Evolutionary conservation across 495 filamentous ascomycete species (phyloP).

Genomic region (Lindgomyces ingoldianus): DNA sequence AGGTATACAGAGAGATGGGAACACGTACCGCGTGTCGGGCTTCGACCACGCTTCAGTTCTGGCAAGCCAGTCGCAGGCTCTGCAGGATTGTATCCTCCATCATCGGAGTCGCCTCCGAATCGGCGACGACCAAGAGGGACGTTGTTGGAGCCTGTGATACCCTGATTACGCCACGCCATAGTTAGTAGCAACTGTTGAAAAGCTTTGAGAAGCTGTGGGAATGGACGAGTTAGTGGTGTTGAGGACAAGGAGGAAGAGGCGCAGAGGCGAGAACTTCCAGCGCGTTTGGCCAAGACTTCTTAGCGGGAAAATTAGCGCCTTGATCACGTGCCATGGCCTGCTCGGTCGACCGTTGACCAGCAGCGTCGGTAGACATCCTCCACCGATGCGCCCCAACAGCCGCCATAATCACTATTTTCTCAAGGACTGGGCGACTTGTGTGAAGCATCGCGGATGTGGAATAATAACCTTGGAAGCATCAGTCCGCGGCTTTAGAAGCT

Average conservation of each 20-base stretch:
- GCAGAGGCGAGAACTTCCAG: background rate
- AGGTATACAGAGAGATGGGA: background rate
- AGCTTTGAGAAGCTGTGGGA: background rate
- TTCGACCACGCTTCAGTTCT: slow-evolving; percentile 72
- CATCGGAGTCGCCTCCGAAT: slow-evolving; percentile 65
- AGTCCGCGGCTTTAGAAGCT: too few relatives aligned
- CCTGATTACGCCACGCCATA: slow-evolving; percentile 93
- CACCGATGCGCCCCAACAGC: too few relatives aligned
- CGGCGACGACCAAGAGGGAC: slow-evolving; percentile 90
- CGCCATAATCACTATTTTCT: too few relatives aligned
- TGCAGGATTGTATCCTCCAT: slow-evolving; percentile 61
- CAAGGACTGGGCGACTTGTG: too few relatives aligned
- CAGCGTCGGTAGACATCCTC: too few relatives aligned
- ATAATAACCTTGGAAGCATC: too few relatives aligned
- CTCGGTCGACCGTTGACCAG: too few relatives aligned
- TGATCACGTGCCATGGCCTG: background rate
- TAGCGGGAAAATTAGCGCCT: background rate
- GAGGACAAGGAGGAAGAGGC: too few relatives aligned
- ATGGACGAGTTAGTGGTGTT: background rate
- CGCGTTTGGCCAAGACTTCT: background rate
- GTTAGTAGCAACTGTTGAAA: background rate
- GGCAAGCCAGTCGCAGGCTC: slow-evolving; percentile 51
- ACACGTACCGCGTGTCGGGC: slow-evolving; percentile 64
- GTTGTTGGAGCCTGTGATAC: slow-evolving; percentile 98
- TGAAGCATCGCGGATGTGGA: too few relatives aligned